These are phyloP conservation scores for Globisporangium megalacanthum DNA, from an alignment of 352 stramenopile genomes.

Conservation along the genomic window DNA sequence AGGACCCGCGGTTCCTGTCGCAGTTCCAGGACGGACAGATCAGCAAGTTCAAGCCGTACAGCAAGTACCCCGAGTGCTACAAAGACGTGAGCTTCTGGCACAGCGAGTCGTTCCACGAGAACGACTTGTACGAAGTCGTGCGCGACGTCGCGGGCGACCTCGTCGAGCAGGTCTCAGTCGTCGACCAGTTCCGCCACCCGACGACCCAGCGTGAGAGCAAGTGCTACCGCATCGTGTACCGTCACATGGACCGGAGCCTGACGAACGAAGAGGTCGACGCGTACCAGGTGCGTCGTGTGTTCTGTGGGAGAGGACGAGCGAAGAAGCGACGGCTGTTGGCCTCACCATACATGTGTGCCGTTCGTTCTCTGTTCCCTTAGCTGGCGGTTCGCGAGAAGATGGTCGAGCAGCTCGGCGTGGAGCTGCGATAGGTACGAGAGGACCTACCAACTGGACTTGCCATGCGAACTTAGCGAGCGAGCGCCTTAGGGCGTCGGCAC, in stretches of 20 bases:
- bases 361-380: slow-evolving; percentile 17
- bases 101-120: slow-evolving; percentile 86
- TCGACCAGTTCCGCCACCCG: slow-evolving; percentile 97
- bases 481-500: no score
- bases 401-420: slow-evolving; percentile 74
- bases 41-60: slow-evolving; percentile 97
- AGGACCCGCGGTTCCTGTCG: slow-evolving; percentile 92
- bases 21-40: slow-evolving; percentile 92
- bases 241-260: slow-evolving; percentile 97
- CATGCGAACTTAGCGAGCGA: background rate
- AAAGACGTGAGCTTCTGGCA: slow-evolving; percentile 99
- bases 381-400: slow-evolving; percentile 71
- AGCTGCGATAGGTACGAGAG: slow-evolving; percentile 94
- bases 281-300: slow-evolving; percentile 77
- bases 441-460: no score
- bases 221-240: slow-evolving; percentile 98
- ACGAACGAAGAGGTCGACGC: slow-evolving; percentile 99
- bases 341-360: background rate
- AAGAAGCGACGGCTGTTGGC: background rate
- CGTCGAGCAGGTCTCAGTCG: slow-evolving; percentile 87
- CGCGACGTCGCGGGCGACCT: slow-evolving; percentile 95
- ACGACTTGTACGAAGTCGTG: slow-evolving; percentile 98
- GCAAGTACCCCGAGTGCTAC: slow-evolving; percentile 97
- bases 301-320: background rate
- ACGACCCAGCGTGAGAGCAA: slow-evolving; percentile 95